Base-by-base conservation (phyloP, 305 asterid species). In the Plantago lanceolata region DNA sequence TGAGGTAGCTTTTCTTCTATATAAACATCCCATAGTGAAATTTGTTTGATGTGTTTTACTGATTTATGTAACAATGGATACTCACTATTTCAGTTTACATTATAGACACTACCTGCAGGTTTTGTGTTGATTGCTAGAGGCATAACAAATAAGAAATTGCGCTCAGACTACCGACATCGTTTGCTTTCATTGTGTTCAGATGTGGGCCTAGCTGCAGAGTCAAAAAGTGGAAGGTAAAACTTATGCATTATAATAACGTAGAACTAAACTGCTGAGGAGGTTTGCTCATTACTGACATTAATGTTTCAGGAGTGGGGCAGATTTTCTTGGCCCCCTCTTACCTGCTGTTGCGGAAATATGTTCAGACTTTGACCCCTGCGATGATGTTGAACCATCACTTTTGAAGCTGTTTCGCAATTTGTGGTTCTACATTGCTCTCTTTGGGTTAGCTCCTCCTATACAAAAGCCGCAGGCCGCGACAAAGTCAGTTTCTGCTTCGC, bases 321-420 rank as follows among this genome's bases (percentile, higher is more conserved):
- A 90, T 88, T 94, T 88, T 81, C 95, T 94, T 72, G 99, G 99
- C 40, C 99, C 99, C 59, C 93, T 94, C 60, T 89, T 94, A 59
- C 99, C 99, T 77, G 95, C 99, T 6, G 96, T 94, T 68, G 97
- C 99, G 64, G 95, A 94, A 78, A 82, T 94, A 72, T 94, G 99
- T 84, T 94, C 99, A 31, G 97, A 94, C 76, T 94, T 90, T 63
- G 91, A 90, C 76, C 99, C 97, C 67, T 80, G 79, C 71, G 73
- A 69, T 64, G 85, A 88, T 75, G 82, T 90, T 70, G 99, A 94
- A 74, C 99, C 99, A 75, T 88, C 99, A 24, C 86, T 94, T 55
- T 71, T 94, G 79, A 94, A 94, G 87, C 78, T 94, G 76, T 94
- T 90, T 68, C 95, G 97, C 19, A 90, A 94, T 70, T 77, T 94